Evolutionary conservation across 1,284 basidiomycete genomes (phyloP).

Genomic region (Fomitopsis pinicola): DNA sequence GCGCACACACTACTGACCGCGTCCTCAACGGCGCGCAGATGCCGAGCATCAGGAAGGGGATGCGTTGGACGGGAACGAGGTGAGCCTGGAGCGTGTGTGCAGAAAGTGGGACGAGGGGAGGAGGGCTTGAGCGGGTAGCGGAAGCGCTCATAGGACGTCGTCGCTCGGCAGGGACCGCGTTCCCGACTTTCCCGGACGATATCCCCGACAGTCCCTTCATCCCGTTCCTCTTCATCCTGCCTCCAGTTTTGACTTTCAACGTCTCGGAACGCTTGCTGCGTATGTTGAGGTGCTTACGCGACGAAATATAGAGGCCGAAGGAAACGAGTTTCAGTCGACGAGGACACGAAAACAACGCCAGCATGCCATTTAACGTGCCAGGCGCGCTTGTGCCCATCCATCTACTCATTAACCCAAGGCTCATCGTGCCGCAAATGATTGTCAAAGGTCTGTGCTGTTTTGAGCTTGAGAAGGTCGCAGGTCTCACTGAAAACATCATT

Average conservation of each 20-base stretch:
- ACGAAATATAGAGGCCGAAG: too few relatives aligned
- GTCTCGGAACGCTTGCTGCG: too few relatives aligned
- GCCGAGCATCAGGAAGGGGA: background rate
- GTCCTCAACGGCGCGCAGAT: background rate
- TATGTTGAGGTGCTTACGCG: too few relatives aligned
- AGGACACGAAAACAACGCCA: background rate
- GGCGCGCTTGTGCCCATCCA: conserved; percentile 76
- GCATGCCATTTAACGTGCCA: conserved; percentile 75
- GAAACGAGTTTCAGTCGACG: too few relatives aligned
- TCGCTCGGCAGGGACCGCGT: background rate
- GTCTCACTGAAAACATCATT: conserved; percentile 5
- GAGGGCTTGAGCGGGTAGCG: background rate
- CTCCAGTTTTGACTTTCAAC: too few relatives aligned
- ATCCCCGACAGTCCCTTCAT: too few relatives aligned
- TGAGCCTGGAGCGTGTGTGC: background rate
- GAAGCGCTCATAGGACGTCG: background rate
- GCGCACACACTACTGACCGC: background rate
- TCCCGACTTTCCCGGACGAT: too few relatives aligned
- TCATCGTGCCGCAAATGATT: conserved; percentile 68
- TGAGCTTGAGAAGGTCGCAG: background rate
- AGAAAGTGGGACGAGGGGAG: background rate
- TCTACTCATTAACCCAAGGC: conserved; percentile 65
- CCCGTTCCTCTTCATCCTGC: too few relatives aligned
- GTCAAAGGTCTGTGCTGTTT: conserved; percentile 59
- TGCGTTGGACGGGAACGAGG: background rate